These are phyloP conservation scores for Diphasiastrum complanatum DNA, from an alignment of 83 land plant genomes.

Conservation along the genomic window DNA sequence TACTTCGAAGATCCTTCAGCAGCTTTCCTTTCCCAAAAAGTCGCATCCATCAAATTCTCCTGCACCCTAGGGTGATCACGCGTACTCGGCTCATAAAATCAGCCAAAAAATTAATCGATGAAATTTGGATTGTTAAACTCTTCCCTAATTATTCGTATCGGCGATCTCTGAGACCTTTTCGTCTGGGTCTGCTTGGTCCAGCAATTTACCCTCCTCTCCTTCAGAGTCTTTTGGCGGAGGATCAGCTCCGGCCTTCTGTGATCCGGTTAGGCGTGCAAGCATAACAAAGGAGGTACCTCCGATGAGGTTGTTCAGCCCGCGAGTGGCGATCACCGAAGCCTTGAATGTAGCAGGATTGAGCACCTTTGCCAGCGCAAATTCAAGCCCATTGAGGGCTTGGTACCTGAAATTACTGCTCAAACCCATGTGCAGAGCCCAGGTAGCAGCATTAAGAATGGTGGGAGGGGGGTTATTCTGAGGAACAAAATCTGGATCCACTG, in stretches of 20 bases:
- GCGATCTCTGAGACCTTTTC: too few relatives aligned
- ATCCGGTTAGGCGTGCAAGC: conserved; percentile 74
- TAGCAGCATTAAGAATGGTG: conserved; percentile 63
- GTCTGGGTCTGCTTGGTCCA: too few relatives aligned
- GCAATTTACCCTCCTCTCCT: too few relatives aligned
- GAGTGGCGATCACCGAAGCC: conserved; percentile 48
- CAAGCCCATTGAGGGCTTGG: conserved; percentile 81
- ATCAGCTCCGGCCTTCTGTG: conserved; percentile 64
- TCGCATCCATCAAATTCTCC: too few relatives aligned
- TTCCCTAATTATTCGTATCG: too few relatives aligned
- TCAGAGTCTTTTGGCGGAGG: too few relatives aligned
- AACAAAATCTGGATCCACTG: conserved; percentile 73
- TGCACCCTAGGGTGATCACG: too few relatives aligned
- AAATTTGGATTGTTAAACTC: too few relatives aligned
- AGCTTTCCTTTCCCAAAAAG: too few relatives aligned
- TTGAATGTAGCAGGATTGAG: conserved; percentile 54
- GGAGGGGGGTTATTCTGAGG: conserved; percentile 73
- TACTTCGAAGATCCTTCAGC: too few relatives aligned
- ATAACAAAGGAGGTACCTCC: conserved; percentile 76
- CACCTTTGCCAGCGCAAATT: conserved; percentile 47
- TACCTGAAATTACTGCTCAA: conserved; percentile 74
- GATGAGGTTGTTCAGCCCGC: conserved; percentile 67
- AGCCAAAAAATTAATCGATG: too few relatives aligned
- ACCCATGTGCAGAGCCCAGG: conserved; percentile 92
- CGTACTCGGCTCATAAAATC: too few relatives aligned